These are phyloP conservation scores for Populus deltoides DNA, from an alignment of 345 rosid genomes.

Conservation along the genomic window DNA sequence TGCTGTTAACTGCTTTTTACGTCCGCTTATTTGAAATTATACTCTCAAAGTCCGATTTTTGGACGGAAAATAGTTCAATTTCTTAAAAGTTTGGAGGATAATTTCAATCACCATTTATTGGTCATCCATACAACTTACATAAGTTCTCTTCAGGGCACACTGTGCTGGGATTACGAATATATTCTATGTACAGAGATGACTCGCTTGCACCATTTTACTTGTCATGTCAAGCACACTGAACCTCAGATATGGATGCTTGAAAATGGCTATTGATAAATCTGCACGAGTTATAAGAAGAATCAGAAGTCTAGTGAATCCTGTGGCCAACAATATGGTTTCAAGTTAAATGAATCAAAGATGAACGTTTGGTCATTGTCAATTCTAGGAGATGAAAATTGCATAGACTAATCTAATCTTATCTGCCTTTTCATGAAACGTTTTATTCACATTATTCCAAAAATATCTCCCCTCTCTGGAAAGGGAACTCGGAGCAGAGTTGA, in stretches of 20 bases:
- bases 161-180: constrained; percentile 4
- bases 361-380: background rate
- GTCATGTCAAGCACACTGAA: background rate
- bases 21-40: background rate
- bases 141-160: background rate
- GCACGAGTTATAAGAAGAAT: background rate
- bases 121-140: background rate
- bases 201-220: background rate
- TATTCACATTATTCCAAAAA: background rate
- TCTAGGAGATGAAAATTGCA: background rate
- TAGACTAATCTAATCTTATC: background rate
- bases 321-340: background rate
- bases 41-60: background rate
- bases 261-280: background rate
- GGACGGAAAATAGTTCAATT: background rate
- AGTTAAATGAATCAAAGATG: background rate
- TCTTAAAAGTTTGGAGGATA: background rate
- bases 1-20: background rate
- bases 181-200: background rate
- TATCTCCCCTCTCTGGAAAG: background rate
- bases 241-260: constrained; percentile 18
- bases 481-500: no score
- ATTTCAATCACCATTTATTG: background rate
- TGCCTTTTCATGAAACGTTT: background rate
- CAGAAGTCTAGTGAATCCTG: background rate